phyloP scores from a whole-genome alignment of 2,329 filamentous ascomycete genomes.

The Trematosphaeria pertusa region DNA sequence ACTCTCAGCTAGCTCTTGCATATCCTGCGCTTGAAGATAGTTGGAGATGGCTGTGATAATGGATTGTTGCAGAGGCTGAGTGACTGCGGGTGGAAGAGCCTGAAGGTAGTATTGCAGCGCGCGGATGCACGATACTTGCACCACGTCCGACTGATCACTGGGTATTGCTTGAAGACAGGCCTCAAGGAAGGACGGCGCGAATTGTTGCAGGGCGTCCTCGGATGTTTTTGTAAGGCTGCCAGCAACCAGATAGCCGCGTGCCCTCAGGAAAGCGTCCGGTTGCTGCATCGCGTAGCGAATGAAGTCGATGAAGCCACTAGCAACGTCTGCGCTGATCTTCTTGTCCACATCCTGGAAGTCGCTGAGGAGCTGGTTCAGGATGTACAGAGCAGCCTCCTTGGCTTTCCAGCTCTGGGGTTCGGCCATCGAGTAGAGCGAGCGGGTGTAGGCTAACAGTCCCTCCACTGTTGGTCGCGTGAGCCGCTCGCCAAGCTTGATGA shows the following conservation, averaged over 20 bases:
- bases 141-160: constrained; percentile 80
- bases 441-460: constrained; percentile 78
- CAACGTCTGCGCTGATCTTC: constrained; percentile 71
- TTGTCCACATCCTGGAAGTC: constrained; percentile 83
- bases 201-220: constrained; percentile 59
- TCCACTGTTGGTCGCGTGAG: constrained; percentile 77
- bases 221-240: constrained; percentile 78
- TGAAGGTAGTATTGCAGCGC: constrained; percentile 75
- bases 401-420: constrained; percentile 67
- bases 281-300: constrained; percentile 78
- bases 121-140: constrained; percentile 90
- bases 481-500: constrained; percentile 94
- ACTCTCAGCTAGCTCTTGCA: constrained; percentile 82
- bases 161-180: constrained; percentile 77
- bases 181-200: constrained; percentile 71
- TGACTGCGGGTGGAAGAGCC: constrained; percentile 58
- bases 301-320: constrained; percentile 78
- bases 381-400: constrained; percentile 82
- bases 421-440: constrained; percentile 69
- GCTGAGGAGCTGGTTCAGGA: constrained; percentile 82
- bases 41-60: constrained; percentile 68
- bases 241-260: constrained; percentile 85
- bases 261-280: constrained; percentile 78
- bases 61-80: constrained; percentile 64
- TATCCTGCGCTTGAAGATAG: constrained; percentile 81